These are phyloP conservation scores for Penicilliopsis zonata DNA, from an alignment of 495 filamentous ascomycete genomes.

Conservation along the genomic window DNA sequence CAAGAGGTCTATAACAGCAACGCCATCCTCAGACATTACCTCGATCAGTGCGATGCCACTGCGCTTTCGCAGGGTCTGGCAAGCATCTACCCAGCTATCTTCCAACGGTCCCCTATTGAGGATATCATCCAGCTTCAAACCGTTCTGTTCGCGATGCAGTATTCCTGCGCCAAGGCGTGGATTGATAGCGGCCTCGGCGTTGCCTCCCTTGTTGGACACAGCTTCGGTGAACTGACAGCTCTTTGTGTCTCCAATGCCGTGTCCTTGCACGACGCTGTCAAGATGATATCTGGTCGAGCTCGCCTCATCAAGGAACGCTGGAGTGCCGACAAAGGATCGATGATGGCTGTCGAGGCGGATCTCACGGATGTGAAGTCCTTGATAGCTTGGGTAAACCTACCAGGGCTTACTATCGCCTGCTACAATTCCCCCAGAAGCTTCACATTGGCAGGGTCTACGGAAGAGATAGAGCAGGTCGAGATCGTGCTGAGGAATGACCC, in stretches of 20 bases:
- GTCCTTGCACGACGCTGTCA: slow-evolving; percentile 20
- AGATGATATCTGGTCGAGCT: slow-evolving; percentile 29
- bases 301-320: slow-evolving; percentile 19
- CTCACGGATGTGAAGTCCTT: slow-evolving; percentile 6
- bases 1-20: slow-evolving; percentile 17
- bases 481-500: slow-evolving; percentile 3
- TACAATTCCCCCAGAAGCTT: slow-evolving; percentile 29
- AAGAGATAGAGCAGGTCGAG: slow-evolving; percentile 17
- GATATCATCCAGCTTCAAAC: slow-evolving; percentile 30
- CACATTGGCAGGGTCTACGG: slow-evolving; percentile 22
- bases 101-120: slow-evolving; percentile 18
- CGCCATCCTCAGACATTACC: slow-evolving; percentile 19
- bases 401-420: slow-evolving; percentile 24
- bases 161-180: slow-evolving; percentile 36
- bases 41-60: slow-evolving; percentile 25
- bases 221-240: slow-evolving; percentile 41
- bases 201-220: slow-evolving; percentile 33
- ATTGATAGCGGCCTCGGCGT: slow-evolving; percentile 32
- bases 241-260: slow-evolving; percentile 27
- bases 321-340: slow-evolving; percentile 29
- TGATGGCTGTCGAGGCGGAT: slow-evolving; percentile 30
- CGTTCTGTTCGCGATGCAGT: slow-evolving; percentile 35
- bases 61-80: slow-evolving; percentile 15
- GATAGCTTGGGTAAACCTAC: slow-evolving; percentile 1
- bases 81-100: slow-evolving; percentile 33